Base-by-base conservation (phyloP, 2,329 filamentous ascomycete genomes). In the Paecilomyces sp. region DNA sequence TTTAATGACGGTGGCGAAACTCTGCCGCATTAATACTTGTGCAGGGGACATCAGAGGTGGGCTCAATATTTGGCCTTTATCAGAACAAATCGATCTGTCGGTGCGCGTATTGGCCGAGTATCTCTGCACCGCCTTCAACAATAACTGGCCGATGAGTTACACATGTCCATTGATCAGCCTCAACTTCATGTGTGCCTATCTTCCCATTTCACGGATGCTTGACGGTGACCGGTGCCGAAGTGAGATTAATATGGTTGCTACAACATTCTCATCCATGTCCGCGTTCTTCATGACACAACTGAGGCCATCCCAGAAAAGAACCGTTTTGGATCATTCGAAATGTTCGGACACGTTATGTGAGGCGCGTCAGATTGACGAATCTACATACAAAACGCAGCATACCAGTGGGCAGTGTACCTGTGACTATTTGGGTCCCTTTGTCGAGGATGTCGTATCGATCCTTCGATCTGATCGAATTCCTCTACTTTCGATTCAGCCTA, bases 281-380 rank as follows among this genome's bases (percentile, higher is more conserved):
- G 54, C 54, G 22, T 36, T 34, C 36, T 56, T 31, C 33, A 36
- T 36, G 36, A 56, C 54, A 4, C 54, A 56, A 34, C 11, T 56
- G 15, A 56, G 34, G 25, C 54, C 31, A 36, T 36, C 54, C 13
- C 34, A 36, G 34, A 36, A 36, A 2, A 55, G 30, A 55, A 33
- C 54, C 9, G 36, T 31, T 22, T 56, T 56, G 54, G 54, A 36
- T 24, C 56, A 57, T 53, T 57, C 56, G n/a, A 51, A 57, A 6
- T 57, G 56, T 25, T 51, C 56, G 13, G 56, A 57, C 25, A 52
- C 56, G n/a, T 31, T 57, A n/a, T 57, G 56, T 28, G 36, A 30
- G 22, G 56, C 56, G 52, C 56, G 56, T 18, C 56, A 57, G 36
- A 13, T 57, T 22, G 56, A 57, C 51, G 56, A 57, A 36, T 31